Base-by-base conservation (phyloP, 176 grass and related monocot genomes). In the Hsuehochloa calcarea region DNA sequence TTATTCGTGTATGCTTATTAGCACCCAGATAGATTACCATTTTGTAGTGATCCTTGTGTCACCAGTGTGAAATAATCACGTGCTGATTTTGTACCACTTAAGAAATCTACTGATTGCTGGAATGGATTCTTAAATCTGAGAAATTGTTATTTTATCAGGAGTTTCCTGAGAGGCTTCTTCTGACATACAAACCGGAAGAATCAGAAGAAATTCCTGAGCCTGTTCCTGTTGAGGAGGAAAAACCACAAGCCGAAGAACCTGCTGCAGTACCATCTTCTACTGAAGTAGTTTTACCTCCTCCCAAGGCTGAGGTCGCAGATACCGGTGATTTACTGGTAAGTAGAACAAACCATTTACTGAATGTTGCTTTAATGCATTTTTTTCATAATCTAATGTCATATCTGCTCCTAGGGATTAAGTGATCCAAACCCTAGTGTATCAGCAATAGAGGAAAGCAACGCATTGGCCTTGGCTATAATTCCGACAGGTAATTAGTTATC, bases 111-210 rank as follows among this genome's bases (percentile, higher is more conserved):
- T 31, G 49, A 45, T 70, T 12, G 16, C 22, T 62, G 8, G 22
- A 90, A 70, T 64, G 10, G 67, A 29, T 87, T 72, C 68, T 86
- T 67, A 69, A 79, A 40, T 75, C 65, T 23, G 27, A 38, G 27
- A 68, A 22, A 58, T 45, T 84, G 5, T 63, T 92, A 46, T 89
- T 89, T 77, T 9, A 88, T 40, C 78, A 99, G 96, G 93, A 99
- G 38, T 90, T 96, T 81, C 93, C 96, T 35, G 93, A 96, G 89
- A 91, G 93, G 55, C 96, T 96, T 72, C 96, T 96, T 79, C 73
- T 99, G 40, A 96, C 96, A 59, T 99, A 99, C 88, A 96, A 96
- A 91, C 86, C 88, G 17, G 90, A 92, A 72, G 82, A 90, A 81
- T 60, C 79, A 92, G 89, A 98, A 79, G 77, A 69, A 84, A 74